Evolutionary conservation across 2,329 filamentous ascomycete species (phyloP), one percentile per base, ranked within the genome.

Genomic region (Ampelomyces quisqualis): DNA sequence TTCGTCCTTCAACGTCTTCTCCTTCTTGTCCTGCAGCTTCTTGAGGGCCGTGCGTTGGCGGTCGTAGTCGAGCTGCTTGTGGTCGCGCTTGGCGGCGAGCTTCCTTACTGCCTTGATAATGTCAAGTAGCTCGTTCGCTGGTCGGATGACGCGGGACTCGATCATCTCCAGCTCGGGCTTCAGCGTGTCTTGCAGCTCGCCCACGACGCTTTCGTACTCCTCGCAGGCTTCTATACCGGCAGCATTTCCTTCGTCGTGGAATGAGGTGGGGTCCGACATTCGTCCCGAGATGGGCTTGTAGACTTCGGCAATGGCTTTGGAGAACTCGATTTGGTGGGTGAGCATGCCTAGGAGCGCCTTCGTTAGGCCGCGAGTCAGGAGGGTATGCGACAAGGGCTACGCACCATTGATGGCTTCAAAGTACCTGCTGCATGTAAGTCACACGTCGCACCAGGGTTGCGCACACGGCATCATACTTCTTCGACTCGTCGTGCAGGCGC

Each of bases 271-370:
- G 70, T 98, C 93, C 31, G 91, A 97, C 70, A 94, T 80, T 64
- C 93, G 86, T 40, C 93, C 93, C 40, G 91, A 96, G 60, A 98
- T 98, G 56, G 93, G 93, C 69, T 95, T 95, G 78, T 98, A 98
- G 61, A 98, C 86, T 70, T 98, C 93, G 51, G 86, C 85, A 76
- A 95, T 91, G 54, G 90, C 88, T 73, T 95, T 83, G 58, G 91
- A 95, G 74, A 98, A 98, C 68, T 95, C 91, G 71, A 98, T 97
- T 75, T 98, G 93, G 73, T 97, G 90, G 65, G 77, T 81, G 61
- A 98, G 80, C 93, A 98, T 98, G 77, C 86, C 79, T 82, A 49
- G 14, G 34, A 24, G 20, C 7, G 9, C 10, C 21, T 9, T 29
- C n/a, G 49, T 65, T 53, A 61, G 55, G 33, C 33, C 38, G 34